Percentiles rank a stretch among this genome's conserved stretches.
These are phyloP conservation scores for Wallacemonas collosoma DNA, from an alignment of 208 protist species.

Conservation along the genomic window DNA sequence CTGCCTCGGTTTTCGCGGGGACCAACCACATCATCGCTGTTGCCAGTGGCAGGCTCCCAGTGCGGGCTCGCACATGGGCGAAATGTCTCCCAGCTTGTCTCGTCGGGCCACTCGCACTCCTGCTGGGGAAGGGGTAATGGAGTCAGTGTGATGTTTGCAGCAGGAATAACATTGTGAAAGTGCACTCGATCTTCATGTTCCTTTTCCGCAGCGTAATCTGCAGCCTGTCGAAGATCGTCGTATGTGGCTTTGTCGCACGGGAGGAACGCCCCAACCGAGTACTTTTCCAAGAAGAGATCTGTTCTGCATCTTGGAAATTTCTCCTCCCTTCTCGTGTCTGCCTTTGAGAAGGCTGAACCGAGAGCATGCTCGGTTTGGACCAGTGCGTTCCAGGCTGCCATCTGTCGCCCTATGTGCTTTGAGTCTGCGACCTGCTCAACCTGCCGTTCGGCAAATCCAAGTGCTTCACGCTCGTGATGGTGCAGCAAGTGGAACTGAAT, in stretches of 20 bases:
- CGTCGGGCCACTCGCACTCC: slow-evolving; percentile 35
- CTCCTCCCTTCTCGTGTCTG: slow-evolving; percentile 44
- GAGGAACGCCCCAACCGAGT: slow-evolving; percentile 71
- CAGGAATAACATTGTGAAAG: slow-evolving; percentile 42
- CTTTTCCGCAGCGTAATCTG: slow-evolving; percentile 53
- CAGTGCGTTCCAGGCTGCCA: slow-evolving; percentile 72
- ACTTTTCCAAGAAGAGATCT: slow-evolving; percentile 53
- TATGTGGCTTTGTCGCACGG: slow-evolving; percentile 55
- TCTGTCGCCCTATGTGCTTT: slow-evolving; percentile 38
- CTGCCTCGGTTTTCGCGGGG: slow-evolving; percentile 56
- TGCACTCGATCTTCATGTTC: slow-evolving; percentile 54
- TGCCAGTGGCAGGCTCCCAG: slow-evolving; percentile 24
- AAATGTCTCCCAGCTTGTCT: slow-evolving; percentile 31
- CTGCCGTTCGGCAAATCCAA: slow-evolving; percentile 77
- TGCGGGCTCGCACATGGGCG: slow-evolving; percentile 17
- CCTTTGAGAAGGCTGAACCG: slow-evolving; percentile 67
- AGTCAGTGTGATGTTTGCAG: slow-evolving; percentile 25
- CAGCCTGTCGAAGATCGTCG: slow-evolving; percentile 54
- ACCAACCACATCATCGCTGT: slow-evolving; percentile 67
- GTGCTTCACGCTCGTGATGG: slow-evolving; percentile 62
- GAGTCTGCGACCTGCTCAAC: slow-evolving; percentile 59
- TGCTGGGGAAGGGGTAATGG: neutral
- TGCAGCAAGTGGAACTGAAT: slow-evolving; percentile 68
- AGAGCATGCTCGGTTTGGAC: slow-evolving; percentile 56
- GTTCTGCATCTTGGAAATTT: slow-evolving; percentile 47